A percentile compares a stretch with the other conserved stretches of the same genome.
Conservation (phyloP, 1,284 basidiomycete species). For the Takashimella koratensis region DNA sequence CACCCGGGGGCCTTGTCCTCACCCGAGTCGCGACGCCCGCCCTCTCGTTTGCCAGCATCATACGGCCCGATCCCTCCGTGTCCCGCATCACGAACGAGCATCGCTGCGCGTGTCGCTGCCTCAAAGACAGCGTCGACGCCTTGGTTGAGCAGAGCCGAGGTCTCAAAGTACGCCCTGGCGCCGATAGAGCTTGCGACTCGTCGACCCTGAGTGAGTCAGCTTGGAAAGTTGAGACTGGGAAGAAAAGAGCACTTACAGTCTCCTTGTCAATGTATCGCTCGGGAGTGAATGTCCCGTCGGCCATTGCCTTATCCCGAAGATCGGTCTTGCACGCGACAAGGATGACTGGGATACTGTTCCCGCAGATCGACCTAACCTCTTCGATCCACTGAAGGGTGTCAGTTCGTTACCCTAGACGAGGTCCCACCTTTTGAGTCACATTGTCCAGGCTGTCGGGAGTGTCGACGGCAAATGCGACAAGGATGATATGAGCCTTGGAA, state of each 20-base stretch:
- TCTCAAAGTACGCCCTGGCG: slow-evolving; percentile 88
- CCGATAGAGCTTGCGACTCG: slow-evolving; percentile 73
- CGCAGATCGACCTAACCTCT: slow-evolving; percentile 89
- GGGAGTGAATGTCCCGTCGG: slow-evolving; percentile 42
- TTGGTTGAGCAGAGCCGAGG: slow-evolving; percentile 82
- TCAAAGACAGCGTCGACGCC: slow-evolving; percentile 96
- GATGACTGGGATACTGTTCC: slow-evolving; percentile 55
- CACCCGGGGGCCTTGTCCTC: slow-evolving; percentile 9
- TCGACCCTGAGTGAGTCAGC: slow-evolving; percentile 57
- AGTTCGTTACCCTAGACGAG: slow-evolving; percentile 4
- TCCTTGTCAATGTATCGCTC: slow-evolving; percentile 47
- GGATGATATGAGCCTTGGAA: slow-evolving; percentile 96
- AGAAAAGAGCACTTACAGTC: slow-evolving; percentile 39
- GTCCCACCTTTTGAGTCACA: slow-evolving; percentile 76
- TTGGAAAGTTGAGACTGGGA: not conserved
- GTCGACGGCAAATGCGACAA: slow-evolving; percentile 95
- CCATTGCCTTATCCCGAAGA: slow-evolving; percentile 54
- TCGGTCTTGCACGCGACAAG: slow-evolving; percentile 53
- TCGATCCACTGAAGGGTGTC: slow-evolving; percentile 81
- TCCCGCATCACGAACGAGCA: slow-evolving; percentile 79
- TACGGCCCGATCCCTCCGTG: slow-evolving; percentile 42
- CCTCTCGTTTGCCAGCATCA: not conserved
- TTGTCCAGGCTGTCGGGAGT: slow-evolving; percentile 96
- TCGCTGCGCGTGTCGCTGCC: slow-evolving; percentile 86
- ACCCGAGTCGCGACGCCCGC: slow-evolving; percentile 5